These are phyloP conservation scores for Mycena chlorophos DNA, from an alignment of 768 basidiomycete species.

Conservation along the genomic window DNA sequence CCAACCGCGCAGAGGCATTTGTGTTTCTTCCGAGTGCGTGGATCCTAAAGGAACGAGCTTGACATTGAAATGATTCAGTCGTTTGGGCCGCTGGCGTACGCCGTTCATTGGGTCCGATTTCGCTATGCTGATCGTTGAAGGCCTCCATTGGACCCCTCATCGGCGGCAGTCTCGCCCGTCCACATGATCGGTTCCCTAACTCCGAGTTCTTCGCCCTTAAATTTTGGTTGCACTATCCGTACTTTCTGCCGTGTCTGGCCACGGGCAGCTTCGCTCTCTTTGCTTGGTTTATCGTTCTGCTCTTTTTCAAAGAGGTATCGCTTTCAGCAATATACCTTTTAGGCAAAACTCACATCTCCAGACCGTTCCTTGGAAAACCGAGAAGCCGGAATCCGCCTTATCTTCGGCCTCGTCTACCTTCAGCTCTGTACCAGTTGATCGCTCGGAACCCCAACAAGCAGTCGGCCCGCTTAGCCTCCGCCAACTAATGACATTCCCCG, in stretches of 20 bases:
- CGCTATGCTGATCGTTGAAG: slow-evolving; percentile 20
- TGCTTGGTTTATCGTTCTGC: slow-evolving; percentile 34
- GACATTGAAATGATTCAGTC: slow-evolving; percentile 33
- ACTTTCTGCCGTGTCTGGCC: slow-evolving; percentile 67
- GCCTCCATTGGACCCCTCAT: slow-evolving; percentile 52
- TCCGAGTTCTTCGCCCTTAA: slow-evolving; percentile 43
- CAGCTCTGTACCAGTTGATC: no score
- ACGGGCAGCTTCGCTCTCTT: slow-evolving; percentile 37
- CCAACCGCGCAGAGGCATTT: slow-evolving; percentile 50
- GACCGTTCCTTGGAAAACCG: slow-evolving; percentile 28
- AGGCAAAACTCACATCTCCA: no score
- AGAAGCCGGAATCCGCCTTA: slow-evolving; percentile 6
- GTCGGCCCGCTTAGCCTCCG: slow-evolving; percentile 48
- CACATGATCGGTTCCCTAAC: slow-evolving; percentile 63
- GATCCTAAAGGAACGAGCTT: slow-evolving; percentile 6
- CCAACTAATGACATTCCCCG: slow-evolving; percentile 29
- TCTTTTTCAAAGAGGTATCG: slow-evolving; percentile 49
- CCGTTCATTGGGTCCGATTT: slow-evolving; percentile 36
- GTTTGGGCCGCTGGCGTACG: slow-evolving; percentile 47
- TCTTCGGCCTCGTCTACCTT: slow-evolving; percentile 1
- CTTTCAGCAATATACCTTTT: no score
- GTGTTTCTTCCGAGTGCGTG: slow-evolving; percentile 22
- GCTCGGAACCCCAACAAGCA: slow-evolving; percentile 12
- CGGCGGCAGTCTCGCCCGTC: slow-evolving; percentile 66
- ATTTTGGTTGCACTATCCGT: slow-evolving; percentile 70